phyloP scores from a whole-genome alignment of 768 basidiomycete genomes.

The Tricholoma hemisulphureum region DNA sequence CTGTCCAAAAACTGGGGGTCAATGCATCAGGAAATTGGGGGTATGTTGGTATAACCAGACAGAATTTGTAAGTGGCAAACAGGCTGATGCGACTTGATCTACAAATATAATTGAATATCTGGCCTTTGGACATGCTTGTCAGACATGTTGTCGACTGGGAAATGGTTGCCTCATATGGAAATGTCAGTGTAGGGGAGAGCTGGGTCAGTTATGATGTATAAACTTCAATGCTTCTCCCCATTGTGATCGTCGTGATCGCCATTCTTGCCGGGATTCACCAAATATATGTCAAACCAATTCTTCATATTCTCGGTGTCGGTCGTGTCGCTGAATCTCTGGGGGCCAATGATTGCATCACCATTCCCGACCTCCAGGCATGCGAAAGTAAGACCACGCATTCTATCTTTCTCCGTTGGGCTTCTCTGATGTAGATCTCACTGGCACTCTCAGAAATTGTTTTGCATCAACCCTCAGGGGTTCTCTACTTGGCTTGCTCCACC shows the following conservation, averaged over 20 bases:
- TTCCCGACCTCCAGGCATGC: constrained; percentile 61
- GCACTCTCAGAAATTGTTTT: constrained; percentile 50
- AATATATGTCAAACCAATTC: constrained; percentile 44
- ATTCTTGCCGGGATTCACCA: constrained; percentile 46
- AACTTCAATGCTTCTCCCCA: constrained; percentile 21
- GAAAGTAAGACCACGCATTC: constrained; percentile 48
- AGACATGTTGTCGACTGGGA: too few species aligned
- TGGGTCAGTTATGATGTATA: too few species aligned
- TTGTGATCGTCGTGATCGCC: constrained; percentile 37
- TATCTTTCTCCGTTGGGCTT: background rate
- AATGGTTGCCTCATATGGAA: too few species aligned
- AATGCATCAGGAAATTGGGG: too few species aligned
- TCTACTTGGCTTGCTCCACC: constrained; percentile 66
- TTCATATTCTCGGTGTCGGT: constrained; percentile 43
- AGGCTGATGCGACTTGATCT: too few species aligned
- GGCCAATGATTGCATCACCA: constrained; percentile 45
- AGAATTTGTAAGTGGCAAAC: too few species aligned
- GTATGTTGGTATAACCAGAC: too few species aligned
- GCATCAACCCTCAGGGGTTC: constrained; percentile 53
- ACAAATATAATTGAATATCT: too few species aligned
- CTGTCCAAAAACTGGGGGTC: too few species aligned
- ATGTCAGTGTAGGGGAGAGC: too few species aligned
- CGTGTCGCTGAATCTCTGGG: constrained; percentile 45
- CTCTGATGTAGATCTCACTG: background rate
- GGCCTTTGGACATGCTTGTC: too few species aligned